These are phyloP conservation scores for Diplodia intermedia DNA, from an alignment of 2,329 filamentous ascomycete genomes.

Conservation along the genomic window DNA sequence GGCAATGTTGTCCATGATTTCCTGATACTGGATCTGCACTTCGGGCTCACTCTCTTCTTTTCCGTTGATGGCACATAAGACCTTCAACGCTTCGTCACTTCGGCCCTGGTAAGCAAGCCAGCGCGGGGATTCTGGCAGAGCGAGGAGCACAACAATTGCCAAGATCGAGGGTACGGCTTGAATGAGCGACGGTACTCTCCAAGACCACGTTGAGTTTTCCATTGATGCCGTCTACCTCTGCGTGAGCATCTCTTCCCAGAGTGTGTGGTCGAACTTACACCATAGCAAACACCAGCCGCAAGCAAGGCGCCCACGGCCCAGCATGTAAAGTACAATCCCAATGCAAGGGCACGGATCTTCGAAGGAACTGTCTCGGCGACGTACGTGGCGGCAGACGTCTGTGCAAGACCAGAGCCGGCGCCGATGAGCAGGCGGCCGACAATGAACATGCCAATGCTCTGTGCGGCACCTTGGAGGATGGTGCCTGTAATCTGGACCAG, in stretches of 20 bases:
- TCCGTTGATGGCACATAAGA: not conserved
- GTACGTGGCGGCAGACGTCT: not conserved
- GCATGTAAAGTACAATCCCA: slow-evolving; percentile 28
- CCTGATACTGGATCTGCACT: slow-evolving; percentile 44
- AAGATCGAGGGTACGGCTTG: slow-evolving; percentile 55
- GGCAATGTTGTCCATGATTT: slow-evolving; percentile 56
- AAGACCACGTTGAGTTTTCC: slow-evolving; percentile 36
- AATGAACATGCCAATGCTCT: not conserved
- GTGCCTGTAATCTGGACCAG: slow-evolving; percentile 24
- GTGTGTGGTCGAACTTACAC: not conserved
- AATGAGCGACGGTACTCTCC: slow-evolving; percentile 57
- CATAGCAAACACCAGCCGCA: slow-evolving; percentile 30
- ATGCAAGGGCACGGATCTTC: slow-evolving; percentile 22
- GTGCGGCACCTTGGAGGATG: slow-evolving; percentile 10
- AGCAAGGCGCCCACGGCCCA: slow-evolving; percentile 31
- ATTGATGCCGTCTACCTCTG: slow-evolving; percentile 2
- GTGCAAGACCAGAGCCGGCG: not conserved
- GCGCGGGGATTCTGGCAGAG: not conserved
- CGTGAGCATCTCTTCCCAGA: not conserved
- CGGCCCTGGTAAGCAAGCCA: not conserved
- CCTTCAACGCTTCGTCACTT: not conserved
- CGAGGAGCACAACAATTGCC: slow-evolving; percentile 48
- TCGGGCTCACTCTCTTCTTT: slow-evolving; percentile 37
- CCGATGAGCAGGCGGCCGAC: not conserved
- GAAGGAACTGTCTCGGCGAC: slow-evolving; percentile 25